These are phyloP conservation scores for Naganishia randhawae DNA, from an alignment of 768 basidiomycete species.

Conservation along the genomic window DNA sequence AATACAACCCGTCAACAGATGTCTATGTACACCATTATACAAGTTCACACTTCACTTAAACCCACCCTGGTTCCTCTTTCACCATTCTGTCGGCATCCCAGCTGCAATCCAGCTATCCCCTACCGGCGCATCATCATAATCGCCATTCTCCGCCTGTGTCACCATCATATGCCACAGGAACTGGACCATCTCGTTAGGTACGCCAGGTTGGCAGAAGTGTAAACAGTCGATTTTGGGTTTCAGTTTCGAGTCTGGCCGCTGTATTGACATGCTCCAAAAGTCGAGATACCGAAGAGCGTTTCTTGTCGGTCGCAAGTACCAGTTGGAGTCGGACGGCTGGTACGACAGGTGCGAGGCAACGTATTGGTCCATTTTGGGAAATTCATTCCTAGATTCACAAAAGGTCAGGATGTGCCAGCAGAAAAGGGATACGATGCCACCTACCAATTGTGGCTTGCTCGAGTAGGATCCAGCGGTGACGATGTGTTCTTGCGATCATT, in stretches of 20 bases:
- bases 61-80: not conserved
- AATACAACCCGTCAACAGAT: not conserved
- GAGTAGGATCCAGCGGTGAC: conserved; percentile 3
- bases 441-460: conserved; percentile 2
- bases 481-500: conserved; percentile 9
- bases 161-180: conserved; percentile 30
- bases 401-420: not conserved
- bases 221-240: conserved; percentile 19
- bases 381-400: not conserved
- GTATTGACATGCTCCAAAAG: conserved; percentile 20
- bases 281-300: conserved; percentile 21
- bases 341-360: conserved; percentile 5
- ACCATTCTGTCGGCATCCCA: conserved; percentile 7
- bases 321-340: not conserved
- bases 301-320: not conserved
- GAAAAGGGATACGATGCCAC: not conserved
- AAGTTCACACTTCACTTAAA: not conserved
- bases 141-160: conserved; percentile 20
- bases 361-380: conserved; percentile 9
- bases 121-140: conserved; percentile 9
- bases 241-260: conserved; percentile 17
- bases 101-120: conserved; percentile 18
- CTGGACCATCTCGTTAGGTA: conserved; percentile 22
- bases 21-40: not conserved
- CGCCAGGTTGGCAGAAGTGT: conserved; percentile 11